These are phyloP conservation scores for Xylaria telfairii DNA, from an alignment of 495 filamentous ascomycete genomes.

Conservation along the genomic window DNA sequence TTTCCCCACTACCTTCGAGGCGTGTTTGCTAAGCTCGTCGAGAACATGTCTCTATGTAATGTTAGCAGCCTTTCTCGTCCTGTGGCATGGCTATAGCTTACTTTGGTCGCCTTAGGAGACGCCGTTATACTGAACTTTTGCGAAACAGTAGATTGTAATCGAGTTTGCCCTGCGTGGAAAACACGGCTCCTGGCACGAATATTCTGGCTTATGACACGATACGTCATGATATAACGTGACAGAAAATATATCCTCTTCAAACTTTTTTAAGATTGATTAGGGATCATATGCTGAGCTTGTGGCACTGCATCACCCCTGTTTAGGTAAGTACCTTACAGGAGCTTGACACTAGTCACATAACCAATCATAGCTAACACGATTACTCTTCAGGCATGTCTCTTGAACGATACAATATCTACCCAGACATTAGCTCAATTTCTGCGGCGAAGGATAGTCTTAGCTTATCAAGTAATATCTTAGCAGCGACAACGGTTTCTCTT, in stretches of 20 bases:
- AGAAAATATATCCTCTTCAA: background rate
- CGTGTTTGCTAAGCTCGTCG: slow-evolving; percentile 7
- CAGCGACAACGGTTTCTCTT: background rate
- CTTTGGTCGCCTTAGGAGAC: slow-evolving; percentile 29
- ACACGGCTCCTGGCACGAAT: slow-evolving; percentile 20
- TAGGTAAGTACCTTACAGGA: background rate
- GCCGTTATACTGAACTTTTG: slow-evolving; percentile 30
- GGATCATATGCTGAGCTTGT: slow-evolving; percentile 6
- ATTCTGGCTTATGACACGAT: slow-evolving; percentile 22
- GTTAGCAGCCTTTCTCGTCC: slow-evolving; percentile 6
- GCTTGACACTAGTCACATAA: slow-evolving; percentile 5
- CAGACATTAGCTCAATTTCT: background rate
- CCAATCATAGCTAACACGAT: background rate
- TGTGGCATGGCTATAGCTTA: slow-evolving; percentile 9
- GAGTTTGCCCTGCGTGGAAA: slow-evolving; percentile 16
- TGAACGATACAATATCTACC: background rate
- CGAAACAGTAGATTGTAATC: slow-evolving; percentile 18
- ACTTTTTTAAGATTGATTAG: background rate
- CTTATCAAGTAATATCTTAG: background rate
- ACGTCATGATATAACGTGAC: slow-evolving; percentile 26
- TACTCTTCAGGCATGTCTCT: background rate
- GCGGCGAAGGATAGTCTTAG: no score
- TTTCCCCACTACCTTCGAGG: background rate
- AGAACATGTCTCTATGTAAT: slow-evolving; percentile 19
- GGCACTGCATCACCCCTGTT: background rate